These are phyloP conservation scores for Ettlia oleoabundans DNA, from an alignment of 139 green algal genomes.

Conservation along the genomic window DNA sequence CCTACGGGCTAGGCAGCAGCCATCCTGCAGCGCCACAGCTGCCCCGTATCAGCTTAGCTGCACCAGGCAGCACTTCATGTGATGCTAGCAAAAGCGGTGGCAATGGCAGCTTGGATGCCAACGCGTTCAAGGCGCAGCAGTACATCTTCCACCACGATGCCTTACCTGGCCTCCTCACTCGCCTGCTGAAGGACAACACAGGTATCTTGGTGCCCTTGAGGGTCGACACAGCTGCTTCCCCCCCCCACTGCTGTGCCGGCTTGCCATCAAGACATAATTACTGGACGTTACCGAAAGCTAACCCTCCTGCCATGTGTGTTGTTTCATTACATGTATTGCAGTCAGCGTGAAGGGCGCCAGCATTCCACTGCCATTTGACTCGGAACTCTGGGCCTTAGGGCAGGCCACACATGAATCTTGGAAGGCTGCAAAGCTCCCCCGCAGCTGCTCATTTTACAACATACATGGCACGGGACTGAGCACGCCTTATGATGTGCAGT, in stretches of 20 bases:
- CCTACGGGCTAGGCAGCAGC: too few relatives aligned
- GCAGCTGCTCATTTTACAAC: conserved; percentile 24
- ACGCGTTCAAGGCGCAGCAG: not conserved
- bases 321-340: too few relatives aligned
- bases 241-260: too few relatives aligned
- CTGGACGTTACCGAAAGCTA: too few relatives aligned
- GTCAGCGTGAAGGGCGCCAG: not conserved
- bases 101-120: not conserved
- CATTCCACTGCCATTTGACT: conserved; percentile 22
- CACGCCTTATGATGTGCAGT: conserved; percentile 30
- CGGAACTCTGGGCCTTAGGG: conserved; percentile 14
- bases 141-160: conserved; percentile 13
- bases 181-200: conserved; percentile 28
- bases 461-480: conserved; percentile 9
- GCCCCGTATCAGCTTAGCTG: not conserved
- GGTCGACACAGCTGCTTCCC: too few relatives aligned
- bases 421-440: not conserved
- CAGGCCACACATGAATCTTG: conserved; percentile 10
- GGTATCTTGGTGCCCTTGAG: too few relatives aligned
- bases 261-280: too few relatives aligned
- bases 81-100: conserved; percentile 1
- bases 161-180: conserved; percentile 19
- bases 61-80: not conserved
- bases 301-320: too few relatives aligned
- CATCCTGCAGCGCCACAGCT: not conserved